phyloP scores from a whole-genome alignment of 371 early-diverging fungal genomes.

The Mortierella sp. region DNA sequence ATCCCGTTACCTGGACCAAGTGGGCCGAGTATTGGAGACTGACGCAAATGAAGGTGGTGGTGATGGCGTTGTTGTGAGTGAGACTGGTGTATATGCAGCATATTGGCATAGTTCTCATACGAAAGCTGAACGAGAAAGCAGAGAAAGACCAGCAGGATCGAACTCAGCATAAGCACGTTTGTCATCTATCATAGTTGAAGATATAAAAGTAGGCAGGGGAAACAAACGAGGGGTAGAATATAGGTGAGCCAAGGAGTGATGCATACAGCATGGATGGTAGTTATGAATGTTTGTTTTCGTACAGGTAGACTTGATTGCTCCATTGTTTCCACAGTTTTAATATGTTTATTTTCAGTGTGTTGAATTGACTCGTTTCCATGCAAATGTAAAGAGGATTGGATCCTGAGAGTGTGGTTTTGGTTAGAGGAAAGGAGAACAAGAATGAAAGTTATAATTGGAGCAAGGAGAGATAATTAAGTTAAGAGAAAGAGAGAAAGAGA shows the following conservation, averaged over 20 bases:
- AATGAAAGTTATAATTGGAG: neutral
- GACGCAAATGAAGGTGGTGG: conserved; percentile 16
- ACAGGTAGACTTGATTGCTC: conserved; percentile 44
- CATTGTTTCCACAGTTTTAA: conserved; percentile 7
- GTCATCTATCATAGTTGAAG: conserved; percentile 29
- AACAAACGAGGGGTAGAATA: neutral
- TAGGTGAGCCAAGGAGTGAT: neutral
- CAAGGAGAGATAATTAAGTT: too few species aligned
- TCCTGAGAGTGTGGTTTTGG: too few species aligned
- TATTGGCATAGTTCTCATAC: conserved; percentile 51
- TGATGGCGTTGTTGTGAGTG: conserved; percentile 31
- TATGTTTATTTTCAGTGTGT: neutral
- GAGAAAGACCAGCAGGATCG: conserved; percentile 44
- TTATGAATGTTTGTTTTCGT: neutral
- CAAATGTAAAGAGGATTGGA: neutral
- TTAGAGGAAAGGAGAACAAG: neutral
- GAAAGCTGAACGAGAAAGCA: conserved; percentile 51
- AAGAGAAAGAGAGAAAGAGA: conserved; percentile 4
- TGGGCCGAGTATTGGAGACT: conserved; percentile 35
- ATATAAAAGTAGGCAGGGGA: neutral
- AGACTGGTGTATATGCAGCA: conserved; percentile 37
- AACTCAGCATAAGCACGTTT: conserved; percentile 51
- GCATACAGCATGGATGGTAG: neutral
- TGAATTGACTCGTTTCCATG: neutral
- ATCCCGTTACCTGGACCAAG: conserved; percentile 29